Evolutionary conservation across 75 land plant species (phyloP), one percentile per base, ranked within the genome.

Genomic region (Sequoia sempervirens): DNA sequence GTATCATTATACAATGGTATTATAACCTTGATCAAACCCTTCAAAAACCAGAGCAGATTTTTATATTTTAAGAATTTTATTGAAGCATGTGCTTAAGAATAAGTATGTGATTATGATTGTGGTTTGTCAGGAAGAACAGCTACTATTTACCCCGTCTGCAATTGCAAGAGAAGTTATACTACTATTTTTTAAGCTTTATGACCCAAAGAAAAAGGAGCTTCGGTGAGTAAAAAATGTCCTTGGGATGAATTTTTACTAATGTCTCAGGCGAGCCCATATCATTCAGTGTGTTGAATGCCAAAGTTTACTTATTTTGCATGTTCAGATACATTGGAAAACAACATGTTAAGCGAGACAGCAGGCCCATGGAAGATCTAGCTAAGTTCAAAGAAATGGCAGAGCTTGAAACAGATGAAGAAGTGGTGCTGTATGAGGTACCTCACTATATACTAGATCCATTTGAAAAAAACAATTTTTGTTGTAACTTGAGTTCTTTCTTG

Each of bases 121-220:
- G 36, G 2, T 30, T 69, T 69, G 32, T 69, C 36, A 40, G 47
- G 79, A 75, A 14, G 45, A 75, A 9, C 41, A 38, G 45, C 18
- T 75, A 34, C 46, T 23, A 36, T 3, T 4, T 75, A 5, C 45
- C 37, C 79, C 79, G 41, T 20, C 46, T 75, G 2, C 79, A 41
- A 75, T 2, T 1, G 26, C 28, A 75, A 23, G 23, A 9, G 46
- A 75, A 41, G 79, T 40, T 41, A 75, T 41, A 75, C 20, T 75
- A 75, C 45, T 40, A 37, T 75, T 75, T 36, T 40, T 75, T 38
- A 75, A 75, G 79, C 8, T 75, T 38, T 75, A 75, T 75, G 45
- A 38, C 18, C 79, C 46, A 41, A 20, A 40, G 26, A 41, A 75
- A 41, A 20, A 75, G 79, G 78, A 20, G 45, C 43, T 75, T 40